Percentiles rank a stretch among this genome's conserved stretches.
Evolutionary conservation across 306 rosid genomes (phyloP).

Genomic region (Crotalaria pallida): DNA sequence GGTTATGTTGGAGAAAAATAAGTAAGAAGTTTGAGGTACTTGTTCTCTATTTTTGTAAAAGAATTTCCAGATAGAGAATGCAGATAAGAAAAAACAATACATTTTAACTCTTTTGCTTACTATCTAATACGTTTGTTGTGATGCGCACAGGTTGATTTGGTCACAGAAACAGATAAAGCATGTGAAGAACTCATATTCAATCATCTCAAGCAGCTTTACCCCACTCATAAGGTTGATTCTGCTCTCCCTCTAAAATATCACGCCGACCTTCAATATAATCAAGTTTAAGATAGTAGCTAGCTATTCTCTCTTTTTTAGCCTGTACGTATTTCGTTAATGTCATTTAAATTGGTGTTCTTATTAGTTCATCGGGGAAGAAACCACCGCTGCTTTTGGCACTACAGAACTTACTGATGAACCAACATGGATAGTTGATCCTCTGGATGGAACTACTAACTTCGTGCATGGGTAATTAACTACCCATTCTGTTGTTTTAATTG

Average conservation of each 20-base stretch:
- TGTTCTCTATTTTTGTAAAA: not conserved
- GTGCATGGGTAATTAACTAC: slow-evolving; percentile 84
- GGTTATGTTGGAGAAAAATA: not conserved
- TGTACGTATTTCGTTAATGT: slow-evolving; percentile 3
- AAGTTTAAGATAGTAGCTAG: not conserved
- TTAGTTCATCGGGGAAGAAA: slow-evolving; percentile 97
- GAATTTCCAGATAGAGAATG: not conserved
- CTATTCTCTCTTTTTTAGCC: not conserved
- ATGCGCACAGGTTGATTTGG: slow-evolving; percentile 82
- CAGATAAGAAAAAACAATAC: not conserved
- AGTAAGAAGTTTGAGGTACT: not conserved
- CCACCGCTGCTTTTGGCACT: slow-evolving; percentile 79
- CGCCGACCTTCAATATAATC: not conserved
- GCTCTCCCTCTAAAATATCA: not conserved
- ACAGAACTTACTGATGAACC: slow-evolving; percentile 92
- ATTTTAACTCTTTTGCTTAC: not conserved
- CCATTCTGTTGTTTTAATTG: slow-evolving; percentile 22
- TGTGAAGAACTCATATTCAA: slow-evolving; percentile 86
- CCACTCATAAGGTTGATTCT: slow-evolving; percentile 69
- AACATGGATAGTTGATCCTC: slow-evolving; percentile 98
- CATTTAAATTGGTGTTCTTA: slow-evolving; percentile 12
- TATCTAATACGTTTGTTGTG: slow-evolving; percentile 17
- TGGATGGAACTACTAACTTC: slow-evolving; percentile 96
- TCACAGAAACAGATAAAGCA: slow-evolving; percentile 96
- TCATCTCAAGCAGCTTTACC: slow-evolving; percentile 73